Evolutionary conservation across 495 filamentous ascomycete species (phyloP), one percentile per base, ranked within the genome.

Genomic region (Neurospora sublineolata): DNA sequence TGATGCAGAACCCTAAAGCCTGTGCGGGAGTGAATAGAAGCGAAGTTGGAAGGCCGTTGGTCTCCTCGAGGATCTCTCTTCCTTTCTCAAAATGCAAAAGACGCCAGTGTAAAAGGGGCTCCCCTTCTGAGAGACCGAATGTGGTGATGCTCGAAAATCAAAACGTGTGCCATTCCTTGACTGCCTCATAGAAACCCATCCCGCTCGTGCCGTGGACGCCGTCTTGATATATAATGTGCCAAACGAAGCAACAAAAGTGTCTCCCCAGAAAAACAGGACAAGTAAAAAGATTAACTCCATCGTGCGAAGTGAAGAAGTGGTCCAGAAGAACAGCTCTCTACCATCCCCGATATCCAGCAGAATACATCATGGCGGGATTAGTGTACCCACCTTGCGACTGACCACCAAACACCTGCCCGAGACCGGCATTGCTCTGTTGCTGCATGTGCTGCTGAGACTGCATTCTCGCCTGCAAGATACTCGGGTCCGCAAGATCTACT

Each of bases 351-450:
- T 91, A 90, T 72, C 88, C 88, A 79, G 87, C 86, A 80, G 91
- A 92, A 81, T 97, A 97, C 87, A 94, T 92, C 89, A 93, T 90
- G 80, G 80, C 87, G 75, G 89, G 91, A 82, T 92, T 94, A 88
- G 92, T 94, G 89, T 94, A 97, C 93, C 94, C 95, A 97, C 94
- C 94, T 97, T 94, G 93, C 85, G 89, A 89, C 89, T 97, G 95
- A 83, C 91, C 90, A 84, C 89, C 89, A 82, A 93, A 94, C 81
- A 93, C 91, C 87, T 96, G 93, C 82, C 92, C 92, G 86, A 87
- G 88, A 87, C 91, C 90, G 80, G 89, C 89, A 83, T 85, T 87
- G 82, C 86, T 88, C 79, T 87, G 86, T 79, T 88, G 86, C 80
- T 89, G 88, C 83, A 96, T 92, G 79, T 94, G 93, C 87, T 88